These are phyloP conservation scores for Ceriops tagal DNA, from an alignment of 345 rosid species.

Conservation along the genomic window DNA sequence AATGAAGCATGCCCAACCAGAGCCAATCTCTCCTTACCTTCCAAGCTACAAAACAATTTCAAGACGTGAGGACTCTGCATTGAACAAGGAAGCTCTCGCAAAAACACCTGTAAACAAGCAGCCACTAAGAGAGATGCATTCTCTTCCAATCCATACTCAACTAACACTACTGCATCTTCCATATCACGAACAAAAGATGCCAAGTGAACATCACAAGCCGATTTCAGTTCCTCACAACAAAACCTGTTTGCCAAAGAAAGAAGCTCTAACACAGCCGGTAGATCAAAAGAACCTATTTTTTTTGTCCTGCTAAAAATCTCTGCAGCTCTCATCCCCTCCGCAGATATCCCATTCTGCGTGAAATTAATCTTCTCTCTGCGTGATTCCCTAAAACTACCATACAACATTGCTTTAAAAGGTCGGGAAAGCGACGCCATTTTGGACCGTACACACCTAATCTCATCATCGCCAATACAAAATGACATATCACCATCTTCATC, in stretches of 20 bases:
- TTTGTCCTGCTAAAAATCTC: not conserved
- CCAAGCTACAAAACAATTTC: constrained; percentile 2
- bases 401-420: constrained; percentile 2
- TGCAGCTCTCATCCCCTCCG: not conserved
- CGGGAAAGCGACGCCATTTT: not conserved
- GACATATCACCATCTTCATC: constrained; percentile 5
- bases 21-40: not conserved
- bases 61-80: not conserved
- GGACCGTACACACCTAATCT: constrained; percentile 1
- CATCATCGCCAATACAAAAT: not conserved
- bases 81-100: not conserved
- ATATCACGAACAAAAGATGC: not conserved
- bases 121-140: not conserved
- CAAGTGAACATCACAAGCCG: not conserved
- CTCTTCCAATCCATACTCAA: constrained; percentile 2
- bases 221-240: not conserved
- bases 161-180: not conserved
- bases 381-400: constrained; percentile 1
- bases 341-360: not conserved
- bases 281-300: not conserved
- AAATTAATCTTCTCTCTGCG: not conserved
- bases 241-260: constrained; percentile 5
- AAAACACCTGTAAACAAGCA: constrained; percentile 1
- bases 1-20: constrained; percentile 4
- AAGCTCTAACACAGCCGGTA: not conserved